Evolutionary conservation across 129 eudicot species (phyloP), one percentile per base, ranked within the genome.

Genomic region (Escallonia herrerae): DNA sequence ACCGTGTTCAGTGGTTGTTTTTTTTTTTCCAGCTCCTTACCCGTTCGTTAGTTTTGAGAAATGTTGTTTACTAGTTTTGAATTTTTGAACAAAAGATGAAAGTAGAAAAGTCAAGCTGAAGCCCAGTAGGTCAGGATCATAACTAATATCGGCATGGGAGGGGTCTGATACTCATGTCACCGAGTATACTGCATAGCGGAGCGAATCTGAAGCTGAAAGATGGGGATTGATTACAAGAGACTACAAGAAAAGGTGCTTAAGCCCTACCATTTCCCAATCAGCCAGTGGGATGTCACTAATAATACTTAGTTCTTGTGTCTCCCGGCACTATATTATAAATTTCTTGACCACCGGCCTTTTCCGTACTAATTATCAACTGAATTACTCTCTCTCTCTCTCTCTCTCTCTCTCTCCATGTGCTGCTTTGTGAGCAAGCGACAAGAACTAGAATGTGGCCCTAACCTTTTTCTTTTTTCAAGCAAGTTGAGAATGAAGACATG

Each of bases 401-500:
- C n/a, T n/a, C n/a, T n/a, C n/a, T n/a, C n/a, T n/a, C n/a, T 13
- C 43, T 12, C 4, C n/a, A 57, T 37, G 40, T 37, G 62, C 13
- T 61, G 40, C 7, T 37, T 14, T 6, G 5, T 37, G 44, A 46
- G 7, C 40, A 63, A 9, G 50, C 2, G 55, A 63, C 60, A 64
- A 63, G 69, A 38, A 56, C 12, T n/a, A 50, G 54, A 58, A 42
- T 43, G 47, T 43, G 63, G 50, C 55, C 9, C 51, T 46, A 41
- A 22, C 56, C 51, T 63, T 43, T 63, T 12, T 14, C 15, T 5
- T 45, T 22, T 12, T 62, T 39, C 57, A 45, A 10, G 9, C 72
- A 77, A 77, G 82, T 67, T 72, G 79, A 55, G 75, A 43, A 72
- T 62, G 45, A 80, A 49, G 78, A 78, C 79, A 73, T 50, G 63